A percentile compares a stretch with the other conserved stretches of the same genome.
Evolutionary conservation across 2,329 filamentous ascomycete genomes (phyloP).

Genomic region (Xylariaceae sp.): DNA sequence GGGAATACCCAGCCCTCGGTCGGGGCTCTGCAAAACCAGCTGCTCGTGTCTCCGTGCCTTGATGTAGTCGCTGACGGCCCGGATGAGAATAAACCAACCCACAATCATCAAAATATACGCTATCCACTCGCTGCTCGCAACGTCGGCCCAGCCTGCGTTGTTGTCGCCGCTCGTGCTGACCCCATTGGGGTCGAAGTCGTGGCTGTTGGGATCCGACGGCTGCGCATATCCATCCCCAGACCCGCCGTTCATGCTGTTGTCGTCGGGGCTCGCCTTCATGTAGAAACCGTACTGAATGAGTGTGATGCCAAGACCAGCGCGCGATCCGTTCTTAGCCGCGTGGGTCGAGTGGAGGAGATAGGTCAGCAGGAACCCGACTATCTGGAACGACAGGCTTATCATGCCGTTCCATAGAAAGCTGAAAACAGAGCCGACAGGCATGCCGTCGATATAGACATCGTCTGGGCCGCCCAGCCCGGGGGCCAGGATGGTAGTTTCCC

Average conservation of each 20-base stretch:
- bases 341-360: slow-evolving; percentile 98
- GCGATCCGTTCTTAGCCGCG: slow-evolving; percentile 94
- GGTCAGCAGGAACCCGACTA: slow-evolving; percentile 94
- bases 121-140: slow-evolving; percentile 79
- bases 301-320: slow-evolving; percentile 89
- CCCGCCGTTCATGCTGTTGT: slow-evolving; percentile 42
- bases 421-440: slow-evolving; percentile 85
- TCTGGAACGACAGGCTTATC: slow-evolving; percentile 95
- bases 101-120: slow-evolving; percentile 94
- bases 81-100: slow-evolving; percentile 95
- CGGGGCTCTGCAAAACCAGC: slow-evolving; percentile 86
- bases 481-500: slow-evolving; percentile 96
- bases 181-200: slow-evolving; percentile 75
- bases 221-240: slow-evolving; percentile 57
- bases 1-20: slow-evolving; percentile 77
- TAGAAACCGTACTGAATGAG: slow-evolving; percentile 96
- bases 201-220: slow-evolving; percentile 82
- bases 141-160: slow-evolving; percentile 46
- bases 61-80: slow-evolving; percentile 87
- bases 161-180: slow-evolving; percentile 44
- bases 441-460: slow-evolving; percentile 94
- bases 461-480: slow-evolving; percentile 86
- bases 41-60: slow-evolving; percentile 86
- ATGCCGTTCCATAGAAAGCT: slow-evolving; percentile 89
- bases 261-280: slow-evolving; percentile 65